Evolutionary conservation across 2,329 filamentous ascomycete species (phyloP), one percentile per base, ranked within the genome.

Genomic region (Fonsecaea pugnacius): DNA sequence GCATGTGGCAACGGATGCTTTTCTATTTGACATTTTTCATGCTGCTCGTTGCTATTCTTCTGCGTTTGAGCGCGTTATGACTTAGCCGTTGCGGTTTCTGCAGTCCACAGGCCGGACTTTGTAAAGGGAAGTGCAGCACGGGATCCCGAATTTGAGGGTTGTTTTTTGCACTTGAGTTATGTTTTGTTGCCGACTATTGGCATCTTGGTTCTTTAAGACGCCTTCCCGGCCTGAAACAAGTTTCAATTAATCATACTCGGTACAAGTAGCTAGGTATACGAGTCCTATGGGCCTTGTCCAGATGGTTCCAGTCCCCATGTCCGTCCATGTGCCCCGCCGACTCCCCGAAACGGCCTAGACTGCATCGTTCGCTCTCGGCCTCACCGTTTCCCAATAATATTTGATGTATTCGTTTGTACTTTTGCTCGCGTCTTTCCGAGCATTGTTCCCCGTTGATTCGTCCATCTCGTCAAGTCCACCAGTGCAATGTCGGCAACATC

Each of bases 1-100:
- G 9, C 27, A 30, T 10, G 30, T 6, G 46, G 43, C 32, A 35
- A 33, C 5, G 33, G 32, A 38, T 27, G 43, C 43, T 48, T 48
- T 5, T 48, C 21, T 12, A 24, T 24, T 18, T 48, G 10, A 32
- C 35, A 27, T 40, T 54, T 61, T 54, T 61, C 57, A 21, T 60
- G 27, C n/a, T 50, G 43, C 18, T 35, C 21, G n/a, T n/a, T 30
- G 14, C 58, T 57, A 18, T 46, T 59, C 12, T 64, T 58, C 62
- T 64, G 62, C 62, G 62, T 64, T 64, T 33, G 33, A 64, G 62
- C 62, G 60, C 46, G 32, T 50, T 32, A 46, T 58, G 46, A 43
- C 50, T 30, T 48, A 18, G 43, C 24, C 24, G 21, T 48, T 48
- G 10, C 18, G 18, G 18, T n/a, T 46, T 46, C n/a, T 46, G 40